A percentile compares a stretch with the other conserved stretches of the same genome.
phyloP scores from a whole-genome alignment of 345 rosid genomes.

The Trapa bicornis region DNA sequence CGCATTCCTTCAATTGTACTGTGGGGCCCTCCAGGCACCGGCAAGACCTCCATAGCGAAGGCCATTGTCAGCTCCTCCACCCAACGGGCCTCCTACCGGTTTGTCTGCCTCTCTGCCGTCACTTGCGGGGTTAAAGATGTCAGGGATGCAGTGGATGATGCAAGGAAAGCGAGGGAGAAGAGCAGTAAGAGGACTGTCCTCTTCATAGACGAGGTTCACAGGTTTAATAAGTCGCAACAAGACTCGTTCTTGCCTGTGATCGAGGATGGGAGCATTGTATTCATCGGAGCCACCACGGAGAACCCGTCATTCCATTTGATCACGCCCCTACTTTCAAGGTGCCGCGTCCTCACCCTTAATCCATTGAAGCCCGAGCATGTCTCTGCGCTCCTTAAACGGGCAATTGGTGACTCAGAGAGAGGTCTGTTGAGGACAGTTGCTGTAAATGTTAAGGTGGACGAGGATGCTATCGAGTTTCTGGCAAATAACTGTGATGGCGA shows the following conservation, averaged over 20 bases:
- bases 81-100: slow-evolving; percentile 30
- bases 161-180: slow-evolving; percentile 36
- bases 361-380: slow-evolving; percentile 53
- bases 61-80: slow-evolving; percentile 41
- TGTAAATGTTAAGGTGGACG: slow-evolving; percentile 21
- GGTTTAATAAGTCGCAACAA: slow-evolving; percentile 77
- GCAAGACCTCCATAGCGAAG: slow-evolving; percentile 78
- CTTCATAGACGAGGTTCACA: slow-evolving; percentile 75
- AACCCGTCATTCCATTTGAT: slow-evolving; percentile 80
- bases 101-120: slow-evolving; percentile 57
- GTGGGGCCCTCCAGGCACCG: slow-evolving; percentile 89
- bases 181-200: slow-evolving; percentile 42
- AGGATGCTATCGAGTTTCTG: slow-evolving; percentile 40
- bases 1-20: slow-evolving; percentile 63
- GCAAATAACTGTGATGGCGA: slow-evolving; percentile 67
- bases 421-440: slow-evolving; percentile 31
- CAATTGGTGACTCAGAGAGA: slow-evolving; percentile 27
- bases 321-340: slow-evolving; percentile 65
- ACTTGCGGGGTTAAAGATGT: slow-evolving; percentile 72
- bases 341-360: slow-evolving; percentile 50
- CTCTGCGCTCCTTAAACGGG: slow-evolving; percentile 36
- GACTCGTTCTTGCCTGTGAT: slow-evolving; percentile 76
- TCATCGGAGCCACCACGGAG: slow-evolving; percentile 82
- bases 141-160: slow-evolving; percentile 56
- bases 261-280: slow-evolving; percentile 76